Conservation (phyloP, 1,139 yeast species). For the Suhomyces panamericanus region DNA sequence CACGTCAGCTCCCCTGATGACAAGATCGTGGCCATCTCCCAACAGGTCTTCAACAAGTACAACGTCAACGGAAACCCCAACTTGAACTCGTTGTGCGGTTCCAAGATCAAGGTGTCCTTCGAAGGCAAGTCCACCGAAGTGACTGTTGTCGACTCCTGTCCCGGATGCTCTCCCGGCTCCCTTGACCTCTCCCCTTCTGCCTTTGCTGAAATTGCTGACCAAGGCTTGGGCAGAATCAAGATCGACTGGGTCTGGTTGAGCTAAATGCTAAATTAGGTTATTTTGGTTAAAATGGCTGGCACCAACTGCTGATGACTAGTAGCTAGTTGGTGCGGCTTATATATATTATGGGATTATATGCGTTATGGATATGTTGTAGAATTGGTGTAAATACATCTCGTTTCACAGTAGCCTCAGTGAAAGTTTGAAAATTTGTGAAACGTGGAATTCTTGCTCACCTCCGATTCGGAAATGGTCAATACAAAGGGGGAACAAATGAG, state of each 20-base stretch:
- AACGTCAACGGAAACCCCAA: constrained; percentile 40
- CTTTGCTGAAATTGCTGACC: constrained; percentile 38
- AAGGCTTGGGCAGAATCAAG: constrained; percentile 42
- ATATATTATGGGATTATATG: background rate
- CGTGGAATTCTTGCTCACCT: no score
- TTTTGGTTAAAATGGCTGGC: background rate
- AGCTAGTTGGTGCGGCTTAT: background rate
- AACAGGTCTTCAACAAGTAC: constrained; percentile 33
- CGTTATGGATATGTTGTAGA: no score
- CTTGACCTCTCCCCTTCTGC: constrained; percentile 51
- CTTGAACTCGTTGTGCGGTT: constrained; percentile 45
- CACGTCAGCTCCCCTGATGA: constrained; percentile 46
- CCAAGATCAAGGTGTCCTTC: constrained; percentile 39
- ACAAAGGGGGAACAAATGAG: no score
- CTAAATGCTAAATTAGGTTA: background rate
- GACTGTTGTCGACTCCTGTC: constrained; percentile 45
- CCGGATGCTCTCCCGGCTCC: constrained; percentile 38
- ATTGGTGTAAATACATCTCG: no score
- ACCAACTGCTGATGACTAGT: constrained; percentile 7
- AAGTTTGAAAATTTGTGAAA: no score
- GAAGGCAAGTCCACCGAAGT: constrained; percentile 46
- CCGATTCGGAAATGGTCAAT: no score
- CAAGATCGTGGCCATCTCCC: constrained; percentile 46
- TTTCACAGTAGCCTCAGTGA: no score
- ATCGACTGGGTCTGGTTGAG: constrained; percentile 34